These are phyloP conservation scores for Claviceps maximensis DNA, from an alignment of 2,329 filamentous ascomycete species.

Conservation along the genomic window DNA sequence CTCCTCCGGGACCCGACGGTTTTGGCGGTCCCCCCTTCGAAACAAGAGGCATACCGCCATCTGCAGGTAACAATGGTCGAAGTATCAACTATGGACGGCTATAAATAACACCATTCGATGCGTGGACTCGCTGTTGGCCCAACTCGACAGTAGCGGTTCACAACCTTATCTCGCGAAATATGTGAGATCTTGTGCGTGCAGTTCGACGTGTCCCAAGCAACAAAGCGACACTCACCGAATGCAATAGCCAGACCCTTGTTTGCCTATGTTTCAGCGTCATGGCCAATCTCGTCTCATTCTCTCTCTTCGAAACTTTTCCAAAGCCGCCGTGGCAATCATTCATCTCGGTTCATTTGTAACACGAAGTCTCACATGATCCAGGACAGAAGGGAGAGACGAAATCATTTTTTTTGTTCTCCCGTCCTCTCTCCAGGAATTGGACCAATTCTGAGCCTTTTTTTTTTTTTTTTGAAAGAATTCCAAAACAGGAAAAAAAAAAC, in stretches of 20 bases:
- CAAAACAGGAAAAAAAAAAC: no score
- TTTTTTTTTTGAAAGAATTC: no score
- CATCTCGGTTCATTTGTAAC: no score
- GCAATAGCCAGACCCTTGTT: neutral
- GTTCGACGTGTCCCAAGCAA: neutral
- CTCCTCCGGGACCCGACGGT: constrained; percentile 29
- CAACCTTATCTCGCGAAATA: neutral
- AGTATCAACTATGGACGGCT: constrained; percentile 21
- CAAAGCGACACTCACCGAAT: neutral
- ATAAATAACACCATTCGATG: constrained; percentile 5
- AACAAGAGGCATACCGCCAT: constrained; percentile 37
- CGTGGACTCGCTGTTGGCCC: no score
- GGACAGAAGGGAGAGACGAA: no score
- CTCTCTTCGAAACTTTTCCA: neutral
- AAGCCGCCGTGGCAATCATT: no score
- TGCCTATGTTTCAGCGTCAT: neutral
- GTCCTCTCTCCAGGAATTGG: no score
- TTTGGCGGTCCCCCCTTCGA: constrained; percentile 39
- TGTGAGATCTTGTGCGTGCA: neutral
- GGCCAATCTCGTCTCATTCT: neutral
- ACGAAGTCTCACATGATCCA: no score
- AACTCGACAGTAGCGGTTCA: neutral
- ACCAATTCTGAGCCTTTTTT: no score
- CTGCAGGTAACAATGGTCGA: constrained; percentile 30
- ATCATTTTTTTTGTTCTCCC: no score